Evolutionary conservation across 164 flowering plant genomes (phyloP), one percentile per base, ranked within the genome.

Genomic region (Protea cynaroides): DNA sequence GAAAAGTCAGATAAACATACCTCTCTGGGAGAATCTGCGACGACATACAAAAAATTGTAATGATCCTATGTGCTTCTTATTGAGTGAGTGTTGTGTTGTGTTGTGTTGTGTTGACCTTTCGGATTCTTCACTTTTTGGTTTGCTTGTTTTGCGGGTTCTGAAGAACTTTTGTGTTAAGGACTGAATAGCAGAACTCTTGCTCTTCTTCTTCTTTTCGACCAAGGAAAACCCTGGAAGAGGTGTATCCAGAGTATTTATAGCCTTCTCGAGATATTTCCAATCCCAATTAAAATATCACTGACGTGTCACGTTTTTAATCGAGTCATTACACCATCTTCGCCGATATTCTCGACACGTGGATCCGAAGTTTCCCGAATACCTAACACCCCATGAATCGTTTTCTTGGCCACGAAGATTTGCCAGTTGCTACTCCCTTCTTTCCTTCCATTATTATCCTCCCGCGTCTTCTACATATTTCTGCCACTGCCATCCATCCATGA

Each of bases 341-440:
- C 56, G 22, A 17, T 23, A 18, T 17, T 53, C 17, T 53, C 4
- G 56, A 53, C 56, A 53, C 56, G 56, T 53, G 56, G 22, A 53
- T 9, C 18, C 0, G 25, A 18, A n/a, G 21, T 21, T 53, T 53
- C 56, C 25, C 56, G 12, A n/a, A 53, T 10, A 53, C 56, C 12
- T 8, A 23, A 17, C 7, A 8, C 4, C 56, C 17, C 49, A 11
- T 44, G 12, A 11, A 44, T 44, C 49, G 49, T 9, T 53, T 55
- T 55, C 58, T 55, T 55, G 34, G 58, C 22, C 24, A n/a, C 58
- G 58, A 55, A 55, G 58, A 21, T 14, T 55, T 1, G 24, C 58
- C 58, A 29, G 34, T 5, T 29, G 34, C 34, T 29, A 5, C 34
- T 29, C 5, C 4, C 4, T 29, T 29, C 5, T 5, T 29, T 29